Evolutionary conservation across 495 filamentous ascomycete genomes (phyloP).

Genomic region (Penicillium angulare): DNA sequence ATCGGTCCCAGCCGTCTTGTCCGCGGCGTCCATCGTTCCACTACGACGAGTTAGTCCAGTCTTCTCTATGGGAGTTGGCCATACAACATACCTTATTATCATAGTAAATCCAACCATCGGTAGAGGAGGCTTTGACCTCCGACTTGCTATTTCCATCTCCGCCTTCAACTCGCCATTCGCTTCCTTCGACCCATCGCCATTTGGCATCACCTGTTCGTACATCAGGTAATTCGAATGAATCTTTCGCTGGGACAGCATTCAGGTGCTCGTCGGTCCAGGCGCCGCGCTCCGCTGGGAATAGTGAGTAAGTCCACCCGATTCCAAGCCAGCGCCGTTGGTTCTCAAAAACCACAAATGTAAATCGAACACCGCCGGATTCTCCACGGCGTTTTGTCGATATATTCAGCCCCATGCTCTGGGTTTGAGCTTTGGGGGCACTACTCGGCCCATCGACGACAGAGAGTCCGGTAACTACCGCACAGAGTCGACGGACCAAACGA

Average conservation of each 20-base stretch:
- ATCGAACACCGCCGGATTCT: slow-evolving; percentile 74
- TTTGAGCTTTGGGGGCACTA: slow-evolving; percentile 27
- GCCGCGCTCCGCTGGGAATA: slow-evolving; percentile 84
- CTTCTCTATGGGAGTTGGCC: too few relatives aligned
- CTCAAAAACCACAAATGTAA: slow-evolving; percentile 94
- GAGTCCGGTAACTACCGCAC: slow-evolving; percentile 73
- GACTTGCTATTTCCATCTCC: slow-evolving; percentile 41
- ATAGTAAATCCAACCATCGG: slow-evolving; percentile 93
- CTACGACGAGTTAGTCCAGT: slow-evolving; percentile 42
- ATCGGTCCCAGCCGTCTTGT: slow-evolving; percentile 90
- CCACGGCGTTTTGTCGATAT: slow-evolving; percentile 52
- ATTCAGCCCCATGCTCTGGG: slow-evolving; percentile 42
- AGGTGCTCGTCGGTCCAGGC: slow-evolving; percentile 97
- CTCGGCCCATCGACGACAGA: slow-evolving; percentile 52
- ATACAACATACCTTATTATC: slow-evolving; percentile 77
- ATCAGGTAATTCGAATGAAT: slow-evolving; percentile 82
- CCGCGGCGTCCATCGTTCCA: slow-evolving; percentile 91
- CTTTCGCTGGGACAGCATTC: slow-evolving; percentile 71
- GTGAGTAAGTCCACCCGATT: slow-evolving; percentile 87
- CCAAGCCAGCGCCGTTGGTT: slow-evolving; percentile 96
- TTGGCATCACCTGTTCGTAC: slow-evolving; percentile 75
- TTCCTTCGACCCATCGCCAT: slow-evolving; percentile 86
- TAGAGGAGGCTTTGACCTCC: slow-evolving; percentile 49
- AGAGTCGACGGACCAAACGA: slow-evolving; percentile 61
- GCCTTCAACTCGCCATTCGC: slow-evolving; percentile 87